Conservation (phyloP, 2,329 filamentous ascomycete species). For the Chrysoporthe deuterocubensis region DNA sequence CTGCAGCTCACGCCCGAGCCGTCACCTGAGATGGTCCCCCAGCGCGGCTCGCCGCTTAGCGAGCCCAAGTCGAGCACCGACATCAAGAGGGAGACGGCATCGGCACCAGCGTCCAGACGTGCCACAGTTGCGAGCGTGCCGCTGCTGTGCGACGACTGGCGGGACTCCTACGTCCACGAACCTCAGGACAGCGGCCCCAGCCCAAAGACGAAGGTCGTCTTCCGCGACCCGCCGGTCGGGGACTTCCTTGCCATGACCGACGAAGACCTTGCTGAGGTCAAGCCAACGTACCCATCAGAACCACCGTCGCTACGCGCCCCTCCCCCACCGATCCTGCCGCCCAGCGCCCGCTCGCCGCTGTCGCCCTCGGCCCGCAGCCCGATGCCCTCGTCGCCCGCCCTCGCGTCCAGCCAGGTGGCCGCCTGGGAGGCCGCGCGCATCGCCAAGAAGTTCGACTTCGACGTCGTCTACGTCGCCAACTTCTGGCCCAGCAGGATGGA, state of each 20-base stretch:
- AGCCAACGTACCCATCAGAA: conserved; percentile 27
- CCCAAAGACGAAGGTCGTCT: conserved; percentile 41
- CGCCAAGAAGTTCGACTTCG: conserved; percentile 59
- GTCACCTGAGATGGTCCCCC: conserved; percentile 28
- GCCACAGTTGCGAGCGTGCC: conserved; percentile 13
- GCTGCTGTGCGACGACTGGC: conserved; percentile 29
- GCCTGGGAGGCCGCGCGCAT: conserved; percentile 61
- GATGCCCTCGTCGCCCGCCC: conserved; percentile 45
- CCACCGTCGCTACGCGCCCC: conserved; percentile 28
- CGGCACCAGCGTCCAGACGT: conserved; percentile 19
- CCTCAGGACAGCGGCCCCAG: conserved; percentile 30
- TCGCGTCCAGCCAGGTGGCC: conserved; percentile 50
- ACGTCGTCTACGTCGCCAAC: conserved; percentile 63
- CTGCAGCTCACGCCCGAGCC: conserved; percentile 25
- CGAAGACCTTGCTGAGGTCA: conserved; percentile 60
- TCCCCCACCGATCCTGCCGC: conserved; percentile 19
- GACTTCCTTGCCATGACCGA: conserved; percentile 60
- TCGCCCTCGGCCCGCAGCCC: conserved; percentile 32
- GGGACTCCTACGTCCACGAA: conserved; percentile 26
- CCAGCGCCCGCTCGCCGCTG: conserved; percentile 34
- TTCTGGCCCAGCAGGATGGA: conserved; percentile 53
- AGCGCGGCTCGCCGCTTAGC: conserved; percentile 24
- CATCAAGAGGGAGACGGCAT: conserved; percentile 9
- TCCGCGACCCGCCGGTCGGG: conserved; percentile 56
- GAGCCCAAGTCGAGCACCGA: conserved; percentile 25